These are phyloP conservation scores for Lasiodiplodia hormozganensis DNA, from an alignment of 2,329 filamentous ascomycete species.

Conservation along the genomic window DNA sequence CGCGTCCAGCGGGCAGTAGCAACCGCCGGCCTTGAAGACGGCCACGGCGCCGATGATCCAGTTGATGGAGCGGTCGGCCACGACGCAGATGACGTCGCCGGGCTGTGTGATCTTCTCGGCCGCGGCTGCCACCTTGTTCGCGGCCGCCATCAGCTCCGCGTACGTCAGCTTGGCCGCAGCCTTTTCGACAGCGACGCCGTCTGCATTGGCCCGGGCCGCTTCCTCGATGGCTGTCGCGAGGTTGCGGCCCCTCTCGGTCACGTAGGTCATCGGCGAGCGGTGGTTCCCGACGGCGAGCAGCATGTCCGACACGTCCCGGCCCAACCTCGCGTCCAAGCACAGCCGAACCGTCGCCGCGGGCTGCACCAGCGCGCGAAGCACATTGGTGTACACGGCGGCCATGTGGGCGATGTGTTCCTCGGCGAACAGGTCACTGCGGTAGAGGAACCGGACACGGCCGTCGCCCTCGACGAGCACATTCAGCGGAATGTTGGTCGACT, in stretches of 20 bases:
- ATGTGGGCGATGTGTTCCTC: background rate
- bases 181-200: background rate
- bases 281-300: background rate
- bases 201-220: background rate
- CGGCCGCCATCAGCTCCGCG: background rate
- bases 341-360: background rate
- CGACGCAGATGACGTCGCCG: slow-evolving; percentile 44
- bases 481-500: background rate
- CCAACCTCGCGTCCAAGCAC: background rate
- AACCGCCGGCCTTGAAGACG: slow-evolving; percentile 38
- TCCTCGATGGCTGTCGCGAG: background rate
- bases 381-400: background rate
- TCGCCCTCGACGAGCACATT: slow-evolving; percentile 4
- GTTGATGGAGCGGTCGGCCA: slow-evolving; percentile 43
- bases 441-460: background rate
- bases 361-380: background rate
- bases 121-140: background rate
- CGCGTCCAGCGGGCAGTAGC: background rate
- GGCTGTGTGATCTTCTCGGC: background rate
- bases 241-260: background rate
- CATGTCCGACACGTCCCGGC: background rate
- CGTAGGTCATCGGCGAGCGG: background rate
- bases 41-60: slow-evolving; percentile 48
- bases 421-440: slow-evolving; percentile 1
- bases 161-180: background rate